phyloP scores from a whole-genome alignment of 306 rosid species.

The Rosa multiflora region DNA sequence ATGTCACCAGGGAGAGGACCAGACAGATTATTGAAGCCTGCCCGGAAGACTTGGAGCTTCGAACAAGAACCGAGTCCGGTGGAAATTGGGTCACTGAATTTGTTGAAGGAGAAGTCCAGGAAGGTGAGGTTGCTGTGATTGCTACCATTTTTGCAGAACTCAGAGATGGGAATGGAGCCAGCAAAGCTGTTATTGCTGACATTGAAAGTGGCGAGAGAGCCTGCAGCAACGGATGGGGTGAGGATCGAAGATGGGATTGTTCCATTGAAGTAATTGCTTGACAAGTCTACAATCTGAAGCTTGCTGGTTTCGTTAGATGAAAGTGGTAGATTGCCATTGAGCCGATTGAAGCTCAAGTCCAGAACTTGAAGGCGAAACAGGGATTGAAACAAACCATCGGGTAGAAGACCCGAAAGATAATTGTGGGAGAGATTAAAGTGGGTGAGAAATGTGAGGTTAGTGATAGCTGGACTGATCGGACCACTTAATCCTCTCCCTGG shows the following conservation, averaged over 20 bases:
- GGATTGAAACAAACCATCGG: constrained; percentile 36
- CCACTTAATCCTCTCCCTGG: constrained; percentile 60
- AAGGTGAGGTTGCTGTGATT: constrained; percentile 30
- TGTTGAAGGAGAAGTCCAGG: constrained; percentile 70
- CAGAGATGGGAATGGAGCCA: constrained; percentile 58
- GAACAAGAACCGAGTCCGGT: constrained; percentile 66
- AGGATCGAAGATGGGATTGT: constrained; percentile 49
- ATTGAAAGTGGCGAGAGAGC: constrained; percentile 57
- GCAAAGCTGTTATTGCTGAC: constrained; percentile 74
- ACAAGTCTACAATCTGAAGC: constrained; percentile 54
- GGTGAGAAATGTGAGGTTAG: constrained; percentile 45
- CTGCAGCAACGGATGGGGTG: constrained; percentile 31
- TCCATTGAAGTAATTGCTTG: constrained; percentile 70
- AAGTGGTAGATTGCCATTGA: constrained; percentile 39
- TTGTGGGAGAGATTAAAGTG: constrained; percentile 69
- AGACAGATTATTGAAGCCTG: constrained; percentile 65
- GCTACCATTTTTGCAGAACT: constrained; percentile 37
- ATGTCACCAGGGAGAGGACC: constrained; percentile 72
- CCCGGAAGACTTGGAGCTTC: constrained; percentile 58
- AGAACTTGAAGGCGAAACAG: constrained; percentile 9
- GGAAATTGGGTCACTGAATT: constrained; percentile 42
- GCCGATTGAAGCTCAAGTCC: constrained; percentile 28
- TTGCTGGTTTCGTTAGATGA: neutral
- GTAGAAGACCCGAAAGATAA: constrained; percentile 49
- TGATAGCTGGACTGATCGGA: constrained; percentile 35